Percentiles rank a stretch among this genome's conserved stretches.
Evolutionary conservation across 192 early-diverging fungal genomes (phyloP).

Genomic region (Coemansia sp.): DNA sequence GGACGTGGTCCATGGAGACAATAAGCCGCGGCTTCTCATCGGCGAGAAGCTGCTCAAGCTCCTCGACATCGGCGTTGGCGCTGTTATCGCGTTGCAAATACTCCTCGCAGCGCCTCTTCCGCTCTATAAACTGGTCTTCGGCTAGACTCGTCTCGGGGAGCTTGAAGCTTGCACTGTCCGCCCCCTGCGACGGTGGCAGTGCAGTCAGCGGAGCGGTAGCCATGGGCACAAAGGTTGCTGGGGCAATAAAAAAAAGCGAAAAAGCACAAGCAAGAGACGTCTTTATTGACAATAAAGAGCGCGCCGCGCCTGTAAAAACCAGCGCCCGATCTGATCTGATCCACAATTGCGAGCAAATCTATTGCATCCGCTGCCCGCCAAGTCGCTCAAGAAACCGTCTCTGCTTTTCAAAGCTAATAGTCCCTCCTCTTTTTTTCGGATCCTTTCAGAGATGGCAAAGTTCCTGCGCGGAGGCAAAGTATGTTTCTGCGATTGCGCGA

Average conservation of each 20-base stretch:
- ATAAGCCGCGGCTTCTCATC: slow-evolving; percentile 58
- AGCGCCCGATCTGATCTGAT: no score
- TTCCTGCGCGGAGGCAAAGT: slow-evolving; percentile 47
- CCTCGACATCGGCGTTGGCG: slow-evolving; percentile 28
- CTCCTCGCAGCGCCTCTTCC: slow-evolving; percentile 42
- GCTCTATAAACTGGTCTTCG: slow-evolving; percentile 41
- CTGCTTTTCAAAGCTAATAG: no score
- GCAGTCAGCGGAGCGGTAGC: background rate
- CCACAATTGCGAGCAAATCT: no score
- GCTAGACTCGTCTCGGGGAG: slow-evolving; percentile 34
- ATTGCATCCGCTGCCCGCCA: no score
- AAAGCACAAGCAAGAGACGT: no score
- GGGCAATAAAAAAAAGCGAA: no score
- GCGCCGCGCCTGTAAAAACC: no score
- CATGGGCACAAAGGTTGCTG: no score
- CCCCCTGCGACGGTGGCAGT: background rate
- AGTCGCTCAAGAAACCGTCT: no score
- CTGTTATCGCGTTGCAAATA: slow-evolving; percentile 50
- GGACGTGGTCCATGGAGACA: slow-evolving; percentile 84
- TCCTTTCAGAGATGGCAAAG: no score
- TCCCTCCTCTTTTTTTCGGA: no score
- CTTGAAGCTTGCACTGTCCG: slow-evolving; percentile 16
- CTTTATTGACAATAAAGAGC: no score
- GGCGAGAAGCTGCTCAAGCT: slow-evolving; percentile 13
- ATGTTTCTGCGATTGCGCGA: slow-evolving; percentile 15